Conservation (phyloP, 129 eudicot species). For the Logfia minima region DNA sequence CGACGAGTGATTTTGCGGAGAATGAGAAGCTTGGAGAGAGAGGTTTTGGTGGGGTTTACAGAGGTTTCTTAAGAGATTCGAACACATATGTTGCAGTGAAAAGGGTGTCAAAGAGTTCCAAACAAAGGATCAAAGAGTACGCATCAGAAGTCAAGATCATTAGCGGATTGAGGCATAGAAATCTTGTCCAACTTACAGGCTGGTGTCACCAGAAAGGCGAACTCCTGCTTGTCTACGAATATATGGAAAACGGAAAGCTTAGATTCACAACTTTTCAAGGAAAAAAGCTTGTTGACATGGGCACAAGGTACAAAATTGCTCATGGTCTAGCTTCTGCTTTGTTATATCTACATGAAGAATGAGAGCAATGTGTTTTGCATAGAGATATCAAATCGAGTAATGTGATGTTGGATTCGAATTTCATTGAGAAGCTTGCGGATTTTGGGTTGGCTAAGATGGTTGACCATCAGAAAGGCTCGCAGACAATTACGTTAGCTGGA, state of each 20-base stretch:
- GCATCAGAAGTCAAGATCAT: constrained; percentile 50
- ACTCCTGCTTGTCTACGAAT: constrained; percentile 43
- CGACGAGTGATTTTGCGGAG: constrained; percentile 40
- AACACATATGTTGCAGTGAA: constrained; percentile 31
- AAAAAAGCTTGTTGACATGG: constrained; percentile 33
- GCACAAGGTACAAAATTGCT: constrained; percentile 38
- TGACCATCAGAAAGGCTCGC: constrained; percentile 37
- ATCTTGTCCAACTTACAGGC: constrained; percentile 48
- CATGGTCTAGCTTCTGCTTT: constrained; percentile 44
- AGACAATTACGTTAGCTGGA: constrained; percentile 35
- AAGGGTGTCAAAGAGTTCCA: constrained; percentile 38
- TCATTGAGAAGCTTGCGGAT: constrained; percentile 40
- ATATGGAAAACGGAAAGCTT: constrained; percentile 42
- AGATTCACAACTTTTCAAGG: constrained; percentile 47
- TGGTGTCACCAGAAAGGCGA: constrained; percentile 49
- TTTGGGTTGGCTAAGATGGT: constrained; percentile 47
- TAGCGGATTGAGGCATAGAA: constrained; percentile 46
- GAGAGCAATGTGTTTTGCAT: constrained; percentile 48
- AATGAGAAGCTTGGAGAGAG: constrained; percentile 53
- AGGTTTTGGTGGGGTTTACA: constrained; percentile 47
- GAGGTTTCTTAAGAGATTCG: constrained; percentile 27
- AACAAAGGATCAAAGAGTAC: constrained; percentile 47
- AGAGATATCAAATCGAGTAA: constrained; percentile 45
- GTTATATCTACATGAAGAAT: constrained; percentile 45
- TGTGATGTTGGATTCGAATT: constrained; percentile 39